Evolutionary conservation across 2,329 filamentous ascomycete genomes (phyloP), one percentile per base, ranked within the genome.

Genomic region (Hypoxylon sp.): DNA sequence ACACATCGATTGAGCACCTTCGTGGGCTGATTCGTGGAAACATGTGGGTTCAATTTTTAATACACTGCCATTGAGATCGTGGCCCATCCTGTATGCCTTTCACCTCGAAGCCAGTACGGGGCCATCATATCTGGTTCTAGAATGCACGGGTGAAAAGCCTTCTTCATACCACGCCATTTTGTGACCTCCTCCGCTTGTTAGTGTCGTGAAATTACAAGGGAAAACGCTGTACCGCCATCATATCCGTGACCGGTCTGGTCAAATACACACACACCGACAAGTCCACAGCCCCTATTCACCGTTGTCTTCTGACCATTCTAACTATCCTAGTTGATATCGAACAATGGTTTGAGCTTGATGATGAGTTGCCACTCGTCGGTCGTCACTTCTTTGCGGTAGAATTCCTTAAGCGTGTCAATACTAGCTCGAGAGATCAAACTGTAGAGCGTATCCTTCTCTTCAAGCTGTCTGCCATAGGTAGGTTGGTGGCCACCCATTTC

Each of bases 321-420:
- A 41, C 56, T 87, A 94, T 75, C 49, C 56, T 87, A 94, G 75
- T 86, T 85, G 80, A 98, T 92, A 81, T 98, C 96, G 79, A 98
- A 98, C 73, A 97, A 79, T 43, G 93, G 90, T 89, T 99, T 99
- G 78, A 99, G 84, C 87, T 97, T 97, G 82, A 95, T 93, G 77
- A 99, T 93, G 71, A 99, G 85, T 77, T 89, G 86, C 96, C 96
- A 99, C 83, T 99, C 96, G 10, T 98, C 96, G 82, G 92, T 77
- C 19, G 76, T 67, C 13, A 78, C 75, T n/a, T 79, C 77, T 65
- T 76, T 77, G 28, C 94, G 87, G 84, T 98, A 99, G 80, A 93
- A 98, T 78, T 98, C 93, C 87, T 99, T 99, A 71, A 99, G 88
- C 7, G 91, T 94, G 82, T 99, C 93, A 80, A 99, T 99, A 76